Conservation (phyloP, 2,329 filamentous ascomycete species). For the Cyphellophora europaea region DNA sequence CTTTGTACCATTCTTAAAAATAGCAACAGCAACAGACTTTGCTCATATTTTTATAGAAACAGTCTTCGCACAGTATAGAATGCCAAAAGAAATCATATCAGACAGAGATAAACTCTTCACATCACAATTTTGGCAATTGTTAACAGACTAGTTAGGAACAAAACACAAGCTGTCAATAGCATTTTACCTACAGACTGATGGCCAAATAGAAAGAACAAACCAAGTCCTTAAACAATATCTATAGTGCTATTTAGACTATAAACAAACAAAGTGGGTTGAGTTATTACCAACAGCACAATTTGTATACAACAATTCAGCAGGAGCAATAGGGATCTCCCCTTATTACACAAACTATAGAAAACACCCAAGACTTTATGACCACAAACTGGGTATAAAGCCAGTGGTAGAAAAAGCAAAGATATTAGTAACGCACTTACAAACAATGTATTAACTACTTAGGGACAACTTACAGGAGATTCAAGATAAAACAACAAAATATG, state of each 20-base stretch:
- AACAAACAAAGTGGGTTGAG: constrained; percentile 5
- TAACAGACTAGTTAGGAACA: constrained; percentile 3
- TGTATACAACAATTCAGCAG: background rate
- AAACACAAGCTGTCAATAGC: constrained; percentile 5
- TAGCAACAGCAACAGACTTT: constrained; percentile 3
- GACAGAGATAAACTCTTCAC: constrained; percentile 6
- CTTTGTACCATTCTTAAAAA: constrained; percentile 4
- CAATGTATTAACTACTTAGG: constrained; percentile 3
- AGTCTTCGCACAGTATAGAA: constrained; percentile 6
- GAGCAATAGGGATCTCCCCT: background rate
- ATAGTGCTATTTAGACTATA: constrained; percentile 4
- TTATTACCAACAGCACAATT: background rate
- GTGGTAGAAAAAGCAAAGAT: constrained; percentile 1
- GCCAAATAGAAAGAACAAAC: constrained; percentile 7
- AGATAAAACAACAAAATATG: background rate
- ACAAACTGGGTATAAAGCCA: background rate
- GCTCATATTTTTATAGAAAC: constrained; percentile 5
- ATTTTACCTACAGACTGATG: constrained; percentile 8
- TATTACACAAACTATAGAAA: background rate
- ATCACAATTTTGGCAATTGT: constrained; percentile 3
- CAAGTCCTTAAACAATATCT: constrained; percentile 7
- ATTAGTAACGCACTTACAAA: background rate
- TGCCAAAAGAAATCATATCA: constrained; percentile 4
- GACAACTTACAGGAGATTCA: constrained; percentile 2
- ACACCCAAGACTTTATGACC: background rate